A percentile compares a stretch with the other conserved stretches of the same genome.
phyloP scores from a whole-genome alignment of 345 rosid species.

The Heritiera fomes region DNA sequence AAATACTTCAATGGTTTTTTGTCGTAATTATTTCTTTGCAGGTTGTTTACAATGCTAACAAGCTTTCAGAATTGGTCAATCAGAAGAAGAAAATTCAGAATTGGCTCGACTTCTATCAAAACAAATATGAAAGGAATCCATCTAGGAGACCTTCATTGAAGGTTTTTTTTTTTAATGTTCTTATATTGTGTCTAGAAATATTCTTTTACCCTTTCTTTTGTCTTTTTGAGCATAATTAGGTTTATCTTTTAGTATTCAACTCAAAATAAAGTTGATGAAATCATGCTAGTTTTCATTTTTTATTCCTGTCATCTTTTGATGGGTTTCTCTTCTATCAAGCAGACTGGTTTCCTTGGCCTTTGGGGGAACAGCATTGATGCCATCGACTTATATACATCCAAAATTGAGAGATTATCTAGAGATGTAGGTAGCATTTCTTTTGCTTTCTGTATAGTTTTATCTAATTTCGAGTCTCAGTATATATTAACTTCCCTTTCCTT shows the following conservation, averaged over 20 bases:
- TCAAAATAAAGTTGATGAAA: neutral
- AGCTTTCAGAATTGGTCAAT: slow-evolving; percentile 56
- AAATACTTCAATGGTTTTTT: neutral
- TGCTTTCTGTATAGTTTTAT: neutral
- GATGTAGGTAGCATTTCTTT: slow-evolving; percentile 44
- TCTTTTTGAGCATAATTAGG: neutral
- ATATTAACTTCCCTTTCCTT: neutral
- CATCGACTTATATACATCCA: slow-evolving; percentile 58
- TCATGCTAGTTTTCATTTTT: slow-evolving; percentile 1
- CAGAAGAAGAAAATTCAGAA: slow-evolving; percentile 71
- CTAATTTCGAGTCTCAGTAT: neutral
- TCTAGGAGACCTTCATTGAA: slow-evolving; percentile 52
- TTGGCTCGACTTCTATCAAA: slow-evolving; percentile 85
- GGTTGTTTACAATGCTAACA: slow-evolving; percentile 80
- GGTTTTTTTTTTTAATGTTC: slow-evolving; percentile 37
- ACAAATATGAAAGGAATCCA: slow-evolving; percentile 64
- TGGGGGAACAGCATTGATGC: slow-evolving; percentile 77
- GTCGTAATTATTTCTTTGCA: slow-evolving; percentile 31
- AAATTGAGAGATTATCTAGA: slow-evolving; percentile 56
- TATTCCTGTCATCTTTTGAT: slow-evolving; percentile 18
- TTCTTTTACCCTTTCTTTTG: neutral
- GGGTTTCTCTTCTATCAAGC: slow-evolving; percentile 27
- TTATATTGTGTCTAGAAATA: neutral
- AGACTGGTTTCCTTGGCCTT: slow-evolving; percentile 79
- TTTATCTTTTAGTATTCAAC: neutral